Evolutionary conservation across 768 basidiomycete genomes (phyloP), one percentile per base, ranked within the genome.

Genomic region (Kwoniella mangroviensis): DNA sequence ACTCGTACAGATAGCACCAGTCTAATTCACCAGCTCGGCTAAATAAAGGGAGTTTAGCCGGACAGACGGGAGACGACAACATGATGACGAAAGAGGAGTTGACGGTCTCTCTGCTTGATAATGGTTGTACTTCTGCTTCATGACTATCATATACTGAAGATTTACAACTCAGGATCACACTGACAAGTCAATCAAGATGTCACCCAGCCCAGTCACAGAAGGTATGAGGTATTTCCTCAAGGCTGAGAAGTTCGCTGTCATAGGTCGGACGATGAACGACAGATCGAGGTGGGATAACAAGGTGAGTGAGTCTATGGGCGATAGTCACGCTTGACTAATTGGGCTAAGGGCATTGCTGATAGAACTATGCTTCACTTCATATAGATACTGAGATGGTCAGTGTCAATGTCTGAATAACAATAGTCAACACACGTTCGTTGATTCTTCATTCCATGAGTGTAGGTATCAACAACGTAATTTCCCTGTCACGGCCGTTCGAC

Each of bases 201-300:
- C 58, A 11, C 34, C 56, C 22, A 58, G 24, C 24, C n/a, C 34
- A 24, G 56, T 34, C 21, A 53, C 28, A 15, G 65, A 58, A 19
- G 22, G 73, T 13, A 78, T 81, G 75, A 75, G 74, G 70, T 58
- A 69, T 43, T 81, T 81, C 67, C 63, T 81, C 41, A 43, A 56
- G 21, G 77, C 80, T 1, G 57, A 72, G 49, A 59, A 71, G 26
- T 81, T 72, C 68, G 79, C 75, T 10, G 80, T 81, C 15, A 73
- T 81, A 13, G 80, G 80, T 2, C 67, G 76, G 17, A 65, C 72
- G 13, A 53, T 80, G 58, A 75, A 73, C 7, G 80, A 81, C 71
- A 73, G 75, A 13, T 72, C 68, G 5, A 64, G 75, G 26, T 80
- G 28, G 28, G 79, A 80, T 64, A 71, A 75, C 62, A 80, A 80